Evolutionary conservation across 2,329 filamentous ascomycete genomes (phyloP), one percentile per base, ranked within the genome.

Genomic region (Fulvia fulva): DNA sequence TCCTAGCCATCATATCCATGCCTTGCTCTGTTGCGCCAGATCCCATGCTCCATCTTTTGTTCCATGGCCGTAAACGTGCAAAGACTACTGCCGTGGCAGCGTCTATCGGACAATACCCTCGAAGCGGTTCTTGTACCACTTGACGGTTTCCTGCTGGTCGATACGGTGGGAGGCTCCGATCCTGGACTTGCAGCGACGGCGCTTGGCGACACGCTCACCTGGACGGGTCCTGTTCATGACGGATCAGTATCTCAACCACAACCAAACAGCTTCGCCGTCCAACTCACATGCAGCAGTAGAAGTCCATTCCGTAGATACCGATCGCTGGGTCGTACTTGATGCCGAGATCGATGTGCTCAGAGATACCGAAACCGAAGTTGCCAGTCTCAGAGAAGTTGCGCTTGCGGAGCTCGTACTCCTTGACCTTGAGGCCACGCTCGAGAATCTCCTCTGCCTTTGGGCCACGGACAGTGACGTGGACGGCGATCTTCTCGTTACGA

Each of bases 331-430:
- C 92, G 85, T 97, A 97, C 88, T 99, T 99, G 90, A 99, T 99
- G 76, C 94, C 94, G 75, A 99, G 86, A 87, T 99, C 94, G 82
- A 99, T 99, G 89, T 99, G 94, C 85, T 99, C 94, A 83, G 86
- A 91, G 85, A 99, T 99, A 85, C 94, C 94, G 87, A 99, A 99
- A 73, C 94, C 94, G 79, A 99, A 99, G 89, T 97, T 96, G 79
- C 94, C 94, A 70, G 93, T 97, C 87, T 96, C 91, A 77, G 88
- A 93, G 89, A 99, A 99, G 90, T 99, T 99, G 82, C 90, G 89
- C 87, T 94, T 96, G 83, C 91, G 89, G 75, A 99, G 86, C 82
- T 99, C 94, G 85, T 99, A 99, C 84, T 99, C 94, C 91, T 99
- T 99, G 87, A 99, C 94, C 89, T 99, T 99, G 79, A 99, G 89